A percentile compares a stretch with the other conserved stretches of the same genome.
phyloP scores from a whole-genome alignment of 2,329 filamentous ascomycete species.

The Colletotrichum sp. region DNA sequence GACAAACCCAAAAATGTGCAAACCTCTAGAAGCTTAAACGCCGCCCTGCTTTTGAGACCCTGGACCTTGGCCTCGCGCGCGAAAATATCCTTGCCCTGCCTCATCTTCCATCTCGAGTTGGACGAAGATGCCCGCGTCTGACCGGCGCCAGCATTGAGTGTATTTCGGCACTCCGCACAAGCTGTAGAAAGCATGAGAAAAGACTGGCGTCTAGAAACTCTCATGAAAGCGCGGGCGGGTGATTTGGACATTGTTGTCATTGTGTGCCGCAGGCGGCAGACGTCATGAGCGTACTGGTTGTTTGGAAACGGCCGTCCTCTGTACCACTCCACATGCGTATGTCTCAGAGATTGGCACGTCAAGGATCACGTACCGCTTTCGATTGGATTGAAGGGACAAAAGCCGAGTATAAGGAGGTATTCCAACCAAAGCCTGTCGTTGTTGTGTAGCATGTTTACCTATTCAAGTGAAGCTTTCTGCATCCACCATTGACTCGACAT shows the following conservation, averaged over 20 bases:
- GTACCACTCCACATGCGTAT: neutral
- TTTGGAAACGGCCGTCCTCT: neutral
- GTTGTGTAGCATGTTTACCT: neutral
- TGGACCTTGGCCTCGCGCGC: constrained; percentile 78
- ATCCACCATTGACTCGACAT: neutral
- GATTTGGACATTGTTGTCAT: neutral
- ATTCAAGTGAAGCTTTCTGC: constrained; percentile 11
- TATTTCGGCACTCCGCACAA: neutral
- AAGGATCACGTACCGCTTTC: neutral
- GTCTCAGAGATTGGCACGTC: neutral
- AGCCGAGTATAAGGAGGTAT: neutral
- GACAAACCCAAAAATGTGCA: neutral
- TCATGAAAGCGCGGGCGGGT: neutral
- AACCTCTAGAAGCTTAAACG: constrained; percentile 91
- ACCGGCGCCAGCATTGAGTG: neutral
- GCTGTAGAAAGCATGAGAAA: too few species aligned
- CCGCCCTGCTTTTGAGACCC: constrained; percentile 86
- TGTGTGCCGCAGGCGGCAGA: neutral
- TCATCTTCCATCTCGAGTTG: constrained; percentile 77
- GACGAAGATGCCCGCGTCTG: constrained; percentile 58
- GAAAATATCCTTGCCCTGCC: constrained; percentile 77
- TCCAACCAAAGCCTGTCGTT: neutral
- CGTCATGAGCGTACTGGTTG: neutral
- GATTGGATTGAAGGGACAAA: neutral
- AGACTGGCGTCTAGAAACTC: neutral